Evolutionary conservation across 768 basidiomycete species (phyloP).

Genomic region (Boletus edulis): DNA sequence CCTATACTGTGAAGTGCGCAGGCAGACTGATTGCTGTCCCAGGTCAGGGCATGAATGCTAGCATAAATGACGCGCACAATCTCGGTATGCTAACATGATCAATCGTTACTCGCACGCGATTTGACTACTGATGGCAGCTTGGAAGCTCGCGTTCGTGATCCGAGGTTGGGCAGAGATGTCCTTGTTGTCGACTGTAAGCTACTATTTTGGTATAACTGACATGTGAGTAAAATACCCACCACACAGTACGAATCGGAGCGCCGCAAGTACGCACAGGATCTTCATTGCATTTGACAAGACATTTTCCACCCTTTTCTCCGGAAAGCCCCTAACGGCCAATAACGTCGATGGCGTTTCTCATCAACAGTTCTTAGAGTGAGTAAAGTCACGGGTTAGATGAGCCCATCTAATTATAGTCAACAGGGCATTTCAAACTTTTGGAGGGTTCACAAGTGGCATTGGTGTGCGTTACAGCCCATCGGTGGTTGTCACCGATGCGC

Average conservation of each 20-base stretch:
- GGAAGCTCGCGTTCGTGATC: constrained; percentile 53
- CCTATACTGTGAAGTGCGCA: neutral
- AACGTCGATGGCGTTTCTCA: constrained; percentile 38
- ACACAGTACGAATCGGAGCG: constrained; percentile 52
- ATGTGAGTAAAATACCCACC: neutral
- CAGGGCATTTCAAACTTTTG: constrained; percentile 45
- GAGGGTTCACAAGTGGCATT: constrained; percentile 46
- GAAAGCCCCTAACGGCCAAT: constrained; percentile 43
- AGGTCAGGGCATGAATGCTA: constrained; percentile 56
- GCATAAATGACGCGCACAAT: constrained; percentile 55
- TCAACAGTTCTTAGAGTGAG: constrained; percentile 45
- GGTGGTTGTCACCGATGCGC: constrained; percentile 29
- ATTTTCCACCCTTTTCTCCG: constrained; percentile 51
- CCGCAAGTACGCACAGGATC: constrained; percentile 50
- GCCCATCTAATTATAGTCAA: neutral
- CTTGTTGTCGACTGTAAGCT: constrained; percentile 44
- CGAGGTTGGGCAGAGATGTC: constrained; percentile 45
- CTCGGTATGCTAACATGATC: constrained; percentile 32
- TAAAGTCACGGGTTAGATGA: neutral
- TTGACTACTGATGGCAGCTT: constrained; percentile 30
- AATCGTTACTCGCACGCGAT: neutral
- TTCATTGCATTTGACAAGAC: constrained; percentile 55
- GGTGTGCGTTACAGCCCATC: constrained; percentile 51
- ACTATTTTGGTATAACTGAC: neutral
- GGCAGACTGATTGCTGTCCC: constrained; percentile 17